Evolutionary conservation across 2,329 filamentous ascomycete species (phyloP).

Genomic region (Fusarium sp.): DNA sequence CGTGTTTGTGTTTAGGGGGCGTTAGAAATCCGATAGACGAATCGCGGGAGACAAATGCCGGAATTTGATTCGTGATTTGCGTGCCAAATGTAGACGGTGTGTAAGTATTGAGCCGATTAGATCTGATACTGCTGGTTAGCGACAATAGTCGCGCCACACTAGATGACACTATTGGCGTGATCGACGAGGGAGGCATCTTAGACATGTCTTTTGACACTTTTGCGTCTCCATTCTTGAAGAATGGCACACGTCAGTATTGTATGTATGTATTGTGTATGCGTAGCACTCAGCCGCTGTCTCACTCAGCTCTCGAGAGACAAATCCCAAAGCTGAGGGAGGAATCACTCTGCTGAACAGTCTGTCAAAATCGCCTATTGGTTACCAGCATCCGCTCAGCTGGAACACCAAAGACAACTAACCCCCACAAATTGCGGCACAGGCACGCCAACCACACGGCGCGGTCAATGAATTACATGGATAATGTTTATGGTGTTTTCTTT

Average conservation of each 20-base stretch:
- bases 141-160: constrained; percentile 18
- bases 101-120: constrained; percentile 26
- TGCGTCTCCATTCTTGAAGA: background rate
- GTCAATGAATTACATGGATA: constrained; percentile 17
- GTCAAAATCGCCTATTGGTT: constrained; percentile 34
- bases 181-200: constrained; percentile 4
- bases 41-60: constrained; percentile 23
- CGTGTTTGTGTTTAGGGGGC: constrained; percentile 27
- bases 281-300: constrained; percentile 1
- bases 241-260: background rate
- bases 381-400: constrained; percentile 38
- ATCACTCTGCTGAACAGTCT: constrained; percentile 2
- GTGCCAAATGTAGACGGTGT: constrained; percentile 21
- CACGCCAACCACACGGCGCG: constrained; percentile 4
- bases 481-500: constrained; percentile 23
- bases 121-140: constrained; percentile 25
- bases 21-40: constrained; percentile 33
- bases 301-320: background rate
- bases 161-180: background rate
- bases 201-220: constrained; percentile 13
- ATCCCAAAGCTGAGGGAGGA: background rate
- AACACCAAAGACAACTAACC: constrained; percentile 17
- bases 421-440: constrained; percentile 23
- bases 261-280: background rate
- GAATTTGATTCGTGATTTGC: constrained; percentile 24